Evolutionary conservation across 192 early-diverging fungal genomes (phyloP).

Genomic region (Entophlyctis helioformis): DNA sequence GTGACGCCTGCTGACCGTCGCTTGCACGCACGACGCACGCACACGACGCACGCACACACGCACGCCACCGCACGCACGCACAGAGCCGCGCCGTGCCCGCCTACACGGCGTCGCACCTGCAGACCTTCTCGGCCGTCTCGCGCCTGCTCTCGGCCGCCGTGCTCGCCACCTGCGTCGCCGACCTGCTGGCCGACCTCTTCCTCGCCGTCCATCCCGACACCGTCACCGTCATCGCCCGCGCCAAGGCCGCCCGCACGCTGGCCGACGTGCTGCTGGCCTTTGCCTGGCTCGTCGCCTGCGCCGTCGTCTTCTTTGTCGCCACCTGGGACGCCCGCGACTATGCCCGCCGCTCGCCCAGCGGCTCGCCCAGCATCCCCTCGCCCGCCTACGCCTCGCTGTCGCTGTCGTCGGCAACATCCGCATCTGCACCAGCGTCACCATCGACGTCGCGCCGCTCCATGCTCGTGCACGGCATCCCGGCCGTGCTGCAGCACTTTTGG

Average conservation of each 20-base stretch:
- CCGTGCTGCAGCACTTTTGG: slow-evolving; percentile 27
- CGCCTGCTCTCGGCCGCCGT: slow-evolving; percentile 2
- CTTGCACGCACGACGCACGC: too few species aligned
- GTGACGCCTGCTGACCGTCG: too few species aligned
- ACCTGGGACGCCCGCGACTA: slow-evolving; percentile 27
- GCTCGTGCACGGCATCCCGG: slow-evolving; percentile 1
- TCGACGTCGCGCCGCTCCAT: too few species aligned
- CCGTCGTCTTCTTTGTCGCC: slow-evolving; percentile 41
- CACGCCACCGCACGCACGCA: too few species aligned
- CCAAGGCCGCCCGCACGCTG: slow-evolving; percentile 1
- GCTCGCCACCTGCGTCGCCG: slow-evolving; percentile 6
- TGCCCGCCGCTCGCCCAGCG: too few species aligned
- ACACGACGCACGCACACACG: too few species aligned
- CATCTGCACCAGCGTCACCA: not conserved
- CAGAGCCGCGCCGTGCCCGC: too few species aligned
- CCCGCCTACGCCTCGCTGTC: too few species aligned
- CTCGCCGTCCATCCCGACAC: slow-evolving; percentile 3
- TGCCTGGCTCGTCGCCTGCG: slow-evolving; percentile 48
- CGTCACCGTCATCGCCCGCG: not conserved
- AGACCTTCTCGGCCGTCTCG: too few species aligned
- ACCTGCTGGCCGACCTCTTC: slow-evolving; percentile 12
- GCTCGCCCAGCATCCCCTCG: too few species aligned
- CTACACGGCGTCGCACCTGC: too few species aligned
- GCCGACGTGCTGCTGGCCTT: slow-evolving; percentile 6
- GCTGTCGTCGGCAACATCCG: too few species aligned